Evolutionary conservation across 23 red algal species (phyloP).

Genomic region (Pyropia yezoensis): DNA sequence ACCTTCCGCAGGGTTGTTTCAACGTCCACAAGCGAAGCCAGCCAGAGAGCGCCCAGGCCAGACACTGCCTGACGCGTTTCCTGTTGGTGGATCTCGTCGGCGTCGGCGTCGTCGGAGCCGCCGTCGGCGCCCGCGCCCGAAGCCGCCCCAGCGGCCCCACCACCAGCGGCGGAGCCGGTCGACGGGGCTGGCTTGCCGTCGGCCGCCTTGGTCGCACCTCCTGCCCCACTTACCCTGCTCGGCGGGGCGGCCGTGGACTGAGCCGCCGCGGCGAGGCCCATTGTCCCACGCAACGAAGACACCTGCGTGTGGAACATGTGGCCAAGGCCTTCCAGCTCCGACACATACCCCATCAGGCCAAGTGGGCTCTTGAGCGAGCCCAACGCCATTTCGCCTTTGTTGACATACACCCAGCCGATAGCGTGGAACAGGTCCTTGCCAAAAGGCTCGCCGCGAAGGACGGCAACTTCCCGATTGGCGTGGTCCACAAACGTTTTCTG

Average conservation of each 20-base stretch:
- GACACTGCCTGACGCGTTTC: slow-evolving; percentile 25
- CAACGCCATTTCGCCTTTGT: slow-evolving; percentile 5
- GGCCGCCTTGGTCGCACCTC: too few species aligned
- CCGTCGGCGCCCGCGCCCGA: slow-evolving; percentile 23
- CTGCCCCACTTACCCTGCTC: too few species aligned
- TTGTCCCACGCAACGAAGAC: slow-evolving; percentile 20
- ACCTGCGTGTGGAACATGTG: slow-evolving; percentile 44
- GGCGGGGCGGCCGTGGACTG: too few species aligned
- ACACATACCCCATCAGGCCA: slow-evolving; percentile 9
- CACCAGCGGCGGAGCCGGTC: too few species aligned
- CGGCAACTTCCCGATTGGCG: slow-evolving; percentile 44
- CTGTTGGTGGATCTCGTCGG: slow-evolving; percentile 35
- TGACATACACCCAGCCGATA: slow-evolving; percentile 39
- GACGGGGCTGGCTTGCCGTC: too few species aligned
- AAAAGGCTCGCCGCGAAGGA: slow-evolving; percentile 43
- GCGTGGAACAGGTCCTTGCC: slow-evolving; percentile 29
- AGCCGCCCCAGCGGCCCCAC: too few species aligned
- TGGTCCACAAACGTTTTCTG: slow-evolving; percentile 27
- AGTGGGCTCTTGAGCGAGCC: slow-evolving; percentile 13
- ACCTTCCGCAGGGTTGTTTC: slow-evolving; percentile 35
- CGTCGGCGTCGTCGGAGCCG: slow-evolving; percentile 3
- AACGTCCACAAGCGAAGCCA: slow-evolving; percentile 41
- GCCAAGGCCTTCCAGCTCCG: slow-evolving; percentile 25
- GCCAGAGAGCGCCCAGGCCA: slow-evolving; percentile 41
- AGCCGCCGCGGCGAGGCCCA: too few species aligned